Evolutionary conservation across 176 grass and related monocot genomes (phyloP).

Genomic region (Thinopyrum elongatum): DNA sequence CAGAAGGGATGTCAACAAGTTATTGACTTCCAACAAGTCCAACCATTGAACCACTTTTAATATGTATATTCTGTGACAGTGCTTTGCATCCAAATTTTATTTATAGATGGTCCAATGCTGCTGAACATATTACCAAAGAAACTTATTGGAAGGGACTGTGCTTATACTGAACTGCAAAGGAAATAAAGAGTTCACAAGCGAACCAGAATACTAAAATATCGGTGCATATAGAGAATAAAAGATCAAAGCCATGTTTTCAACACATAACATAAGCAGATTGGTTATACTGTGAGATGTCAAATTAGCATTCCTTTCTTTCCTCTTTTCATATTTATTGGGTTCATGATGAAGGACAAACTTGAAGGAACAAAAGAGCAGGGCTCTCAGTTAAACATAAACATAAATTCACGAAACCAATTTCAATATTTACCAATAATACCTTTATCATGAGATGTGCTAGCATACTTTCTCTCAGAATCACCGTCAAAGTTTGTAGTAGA

Average conservation of each 20-base stretch:
- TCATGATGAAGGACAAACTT: conserved; percentile 11
- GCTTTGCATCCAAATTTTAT: background rate
- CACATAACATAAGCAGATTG: conserved; percentile 23
- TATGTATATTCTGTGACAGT: background rate
- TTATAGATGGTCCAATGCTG: background rate
- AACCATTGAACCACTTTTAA: conserved; percentile 7
- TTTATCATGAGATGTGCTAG: conserved; percentile 42
- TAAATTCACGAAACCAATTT: conserved; percentile 10
- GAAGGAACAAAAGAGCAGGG: background rate
- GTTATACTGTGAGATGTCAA: conserved; percentile 5
- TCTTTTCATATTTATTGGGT: conserved; percentile 10
- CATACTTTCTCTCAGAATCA: conserved; percentile 31
- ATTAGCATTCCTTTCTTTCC: background rate
- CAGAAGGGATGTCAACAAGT: conserved; percentile 12
- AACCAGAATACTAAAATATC: background rate
- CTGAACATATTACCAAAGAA: background rate
- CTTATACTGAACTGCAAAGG: background rate
- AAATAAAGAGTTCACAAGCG: conserved; percentile 1
- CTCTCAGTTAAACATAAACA: conserved; percentile 23
- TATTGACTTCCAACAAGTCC: background rate
- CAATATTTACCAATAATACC: conserved; percentile 47
- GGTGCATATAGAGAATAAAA: background rate
- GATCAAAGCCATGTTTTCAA: background rate
- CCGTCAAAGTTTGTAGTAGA: background rate
- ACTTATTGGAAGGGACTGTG: background rate